A percentile compares a stretch with the other conserved stretches of the same genome.
These are phyloP conservation scores for Pinus tabuliformis DNA, from an alignment of 75 land plant species.

Conservation along the genomic window DNA sequence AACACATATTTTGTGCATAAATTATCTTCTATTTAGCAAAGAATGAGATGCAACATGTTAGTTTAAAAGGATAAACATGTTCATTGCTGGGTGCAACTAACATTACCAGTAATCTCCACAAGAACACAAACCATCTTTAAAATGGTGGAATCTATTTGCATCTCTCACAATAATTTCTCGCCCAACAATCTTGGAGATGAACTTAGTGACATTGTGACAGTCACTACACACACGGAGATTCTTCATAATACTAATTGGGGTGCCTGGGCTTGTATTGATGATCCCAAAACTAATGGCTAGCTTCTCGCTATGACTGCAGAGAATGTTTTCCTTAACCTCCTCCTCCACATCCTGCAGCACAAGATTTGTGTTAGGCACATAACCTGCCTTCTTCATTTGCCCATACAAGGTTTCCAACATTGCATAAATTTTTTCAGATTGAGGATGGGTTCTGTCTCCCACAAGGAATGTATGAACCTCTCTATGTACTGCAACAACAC, in stretches of 20 bases:
- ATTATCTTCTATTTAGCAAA: too few species aligned
- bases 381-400: slow-evolving; percentile 1
- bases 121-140: slow-evolving; percentile 11
- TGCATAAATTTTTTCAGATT: slow-evolving; percentile 9
- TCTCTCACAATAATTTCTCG: slow-evolving; percentile 12
- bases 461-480: slow-evolving; percentile 6
- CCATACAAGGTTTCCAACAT: neutral
- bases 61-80: too few species aligned
- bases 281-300: slow-evolving; percentile 14
- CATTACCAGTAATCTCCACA: slow-evolving; percentile 12
- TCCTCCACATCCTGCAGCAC: slow-evolving; percentile 1
- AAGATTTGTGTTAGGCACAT: neutral
- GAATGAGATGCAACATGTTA: too few species aligned
- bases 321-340: neutral
- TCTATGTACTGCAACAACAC: slow-evolving; percentile 3
- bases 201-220: slow-evolving; percentile 13
- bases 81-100: too few species aligned
- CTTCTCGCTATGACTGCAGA: slow-evolving; percentile 14
- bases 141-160: slow-evolving; percentile 14
- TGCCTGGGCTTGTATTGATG: slow-evolving; percentile 11
- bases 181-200: slow-evolving; percentile 13
- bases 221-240: slow-evolving; percentile 16
- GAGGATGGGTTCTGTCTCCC: slow-evolving; percentile 6
- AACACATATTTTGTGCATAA: too few species aligned
- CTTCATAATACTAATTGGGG: slow-evolving; percentile 6